A percentile compares a stretch with the other conserved stretches of the same genome.
Conservation (phyloP, 306 rosid genomes). For the Lagenaria siceraria region DNA sequence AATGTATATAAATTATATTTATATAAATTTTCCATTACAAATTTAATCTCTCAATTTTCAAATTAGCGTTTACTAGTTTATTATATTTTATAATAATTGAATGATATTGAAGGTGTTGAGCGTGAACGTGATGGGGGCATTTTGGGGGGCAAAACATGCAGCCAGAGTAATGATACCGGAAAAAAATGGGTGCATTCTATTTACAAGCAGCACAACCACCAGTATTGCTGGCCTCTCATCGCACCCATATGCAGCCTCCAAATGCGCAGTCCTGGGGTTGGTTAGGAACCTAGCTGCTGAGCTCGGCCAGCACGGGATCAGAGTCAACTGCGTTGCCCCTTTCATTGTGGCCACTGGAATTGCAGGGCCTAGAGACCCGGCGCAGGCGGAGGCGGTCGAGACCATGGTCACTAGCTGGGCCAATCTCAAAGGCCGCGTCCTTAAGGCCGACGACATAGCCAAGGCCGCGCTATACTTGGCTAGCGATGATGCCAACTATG, state of each 20-base stretch:
- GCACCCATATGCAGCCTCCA: conserved; percentile 21
- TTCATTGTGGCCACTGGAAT: conserved; percentile 7
- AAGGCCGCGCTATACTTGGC: conserved; percentile 13
- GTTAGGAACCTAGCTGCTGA: conserved; percentile 13
- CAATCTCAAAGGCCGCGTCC: background rate
- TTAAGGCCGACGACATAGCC: conserved; percentile 10
- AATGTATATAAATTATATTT: too few species aligned
- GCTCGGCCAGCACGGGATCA: conserved; percentile 15
- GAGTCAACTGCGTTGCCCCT: conserved; percentile 24
- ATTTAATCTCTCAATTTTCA: too few species aligned
- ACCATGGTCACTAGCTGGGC: background rate
- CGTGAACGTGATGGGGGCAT: conserved; percentile 19
- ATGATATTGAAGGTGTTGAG: background rate
- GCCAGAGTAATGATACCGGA: conserved; percentile 25
- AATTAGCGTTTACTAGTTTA: too few species aligned
- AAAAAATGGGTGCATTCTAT: conserved; percentile 16
- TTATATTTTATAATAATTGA: too few species aligned
- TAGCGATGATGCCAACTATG: conserved; percentile 15
- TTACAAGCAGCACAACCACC: conserved; percentile 14
- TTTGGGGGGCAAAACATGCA: conserved; percentile 25
- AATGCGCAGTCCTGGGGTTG: conserved; percentile 10
- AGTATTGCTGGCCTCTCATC: conserved; percentile 14
- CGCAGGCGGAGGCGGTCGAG: background rate
- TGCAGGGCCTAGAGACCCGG: background rate
- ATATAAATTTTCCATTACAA: too few species aligned